Percentiles rank a stretch among this genome's conserved stretches.
phyloP scores from a whole-genome alignment of 2,329 filamentous ascomycete species.

The Intubia oerlemansii region DNA sequence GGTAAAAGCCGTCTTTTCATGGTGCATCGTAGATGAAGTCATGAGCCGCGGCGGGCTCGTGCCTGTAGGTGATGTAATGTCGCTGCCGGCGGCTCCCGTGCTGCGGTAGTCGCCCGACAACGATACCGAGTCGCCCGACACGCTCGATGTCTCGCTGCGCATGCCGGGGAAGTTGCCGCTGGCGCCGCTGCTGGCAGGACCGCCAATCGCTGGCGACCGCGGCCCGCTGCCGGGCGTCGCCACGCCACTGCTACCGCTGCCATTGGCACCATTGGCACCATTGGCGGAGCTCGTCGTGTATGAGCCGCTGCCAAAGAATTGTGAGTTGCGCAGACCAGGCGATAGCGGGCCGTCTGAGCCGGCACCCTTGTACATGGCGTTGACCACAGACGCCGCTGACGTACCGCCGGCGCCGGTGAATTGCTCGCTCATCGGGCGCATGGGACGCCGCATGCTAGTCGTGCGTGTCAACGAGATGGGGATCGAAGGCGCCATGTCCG shows the following conservation, averaged over 20 bases:
- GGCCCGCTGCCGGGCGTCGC: conserved; percentile 22
- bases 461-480: conserved; percentile 39
- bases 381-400: conserved; percentile 48
- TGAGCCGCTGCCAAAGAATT: conserved; percentile 29
- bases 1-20: conserved; percentile 33
- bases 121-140: conserved; percentile 38
- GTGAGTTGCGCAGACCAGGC: conserved; percentile 34
- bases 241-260: too few relatives aligned
- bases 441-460: conserved; percentile 27
- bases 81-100: conserved; percentile 5
- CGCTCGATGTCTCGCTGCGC: conserved; percentile 40
- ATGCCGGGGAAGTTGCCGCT: conserved; percentile 52
- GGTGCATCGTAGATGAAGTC: conserved; percentile 6
- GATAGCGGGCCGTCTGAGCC: conserved; percentile 39
- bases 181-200: conserved; percentile 7
- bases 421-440: conserved; percentile 40
- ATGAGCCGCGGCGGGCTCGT: conserved; percentile 30
- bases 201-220: conserved; percentile 25
- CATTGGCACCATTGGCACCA: background rate
- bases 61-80: conserved; percentile 26
- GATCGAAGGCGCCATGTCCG: conserved; percentile 55
- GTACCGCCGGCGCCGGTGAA: conserved; percentile 18
- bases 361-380: conserved; percentile 66
- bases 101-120: conserved; percentile 40
- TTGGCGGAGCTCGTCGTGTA: conserved; percentile 10